These are phyloP conservation scores for Colletotrichum shisoi DNA, from an alignment of 2,329 filamentous ascomycete species.

Conservation along the genomic window DNA sequence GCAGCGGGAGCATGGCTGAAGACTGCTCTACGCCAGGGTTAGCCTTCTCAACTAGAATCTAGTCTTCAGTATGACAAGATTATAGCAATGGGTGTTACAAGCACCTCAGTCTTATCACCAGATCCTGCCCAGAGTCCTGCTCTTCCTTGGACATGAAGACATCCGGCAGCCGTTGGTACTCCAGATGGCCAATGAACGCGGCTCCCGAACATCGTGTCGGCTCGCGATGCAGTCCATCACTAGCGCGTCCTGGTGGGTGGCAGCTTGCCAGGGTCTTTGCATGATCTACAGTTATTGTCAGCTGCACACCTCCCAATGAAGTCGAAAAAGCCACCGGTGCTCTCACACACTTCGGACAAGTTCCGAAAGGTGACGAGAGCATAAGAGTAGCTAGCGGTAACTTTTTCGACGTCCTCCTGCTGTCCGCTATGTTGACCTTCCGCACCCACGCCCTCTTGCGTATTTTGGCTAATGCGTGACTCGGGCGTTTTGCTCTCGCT, in stretches of 20 bases:
- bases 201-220: not conserved
- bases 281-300: slow-evolving; percentile 3
- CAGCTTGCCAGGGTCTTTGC: not conserved
- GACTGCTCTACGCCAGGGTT: not conserved
- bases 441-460: not conserved
- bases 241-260: slow-evolving; percentile 6
- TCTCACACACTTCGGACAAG: slow-evolving; percentile 17
- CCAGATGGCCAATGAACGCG: not conserved
- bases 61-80: not conserved
- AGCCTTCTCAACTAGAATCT: too few relatives aligned
- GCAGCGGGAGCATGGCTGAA: too few relatives aligned
- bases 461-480: not conserved
- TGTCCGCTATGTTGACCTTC: not conserved
- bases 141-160: too few relatives aligned
- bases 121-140: too few relatives aligned
- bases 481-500: not conserved
- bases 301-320: not conserved
- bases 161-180: not conserved
- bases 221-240: not conserved
- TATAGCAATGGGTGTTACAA: too few relatives aligned
- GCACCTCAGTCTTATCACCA: too few relatives aligned
- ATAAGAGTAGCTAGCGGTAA: not conserved
- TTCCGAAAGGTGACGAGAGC: not conserved
- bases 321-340: not conserved
- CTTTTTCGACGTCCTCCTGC: not conserved